Conservation (phyloP, 257 asterid genomes). For the Nemophila menziesii region DNA sequence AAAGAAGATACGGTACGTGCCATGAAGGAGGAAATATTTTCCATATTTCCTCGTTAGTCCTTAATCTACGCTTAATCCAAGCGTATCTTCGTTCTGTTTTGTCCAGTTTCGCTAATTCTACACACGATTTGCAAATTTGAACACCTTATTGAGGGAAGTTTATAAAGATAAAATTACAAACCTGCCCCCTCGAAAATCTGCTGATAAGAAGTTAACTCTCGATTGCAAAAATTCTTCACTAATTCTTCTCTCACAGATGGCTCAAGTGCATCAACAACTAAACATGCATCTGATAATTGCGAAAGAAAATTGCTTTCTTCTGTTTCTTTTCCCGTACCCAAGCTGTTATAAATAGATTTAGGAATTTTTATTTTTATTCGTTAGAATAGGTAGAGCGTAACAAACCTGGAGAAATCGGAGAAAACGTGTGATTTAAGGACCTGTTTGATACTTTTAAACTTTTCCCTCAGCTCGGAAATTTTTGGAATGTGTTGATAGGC, state of each 20-base stretch:
- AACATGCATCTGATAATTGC: slow-evolving; percentile 92
- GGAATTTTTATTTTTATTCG: background rate
- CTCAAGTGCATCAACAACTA: slow-evolving; percentile 97
- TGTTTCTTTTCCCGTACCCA: slow-evolving; percentile 94
- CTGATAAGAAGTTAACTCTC: slow-evolving; percentile 91
- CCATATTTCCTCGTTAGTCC: slow-evolving; percentile 95
- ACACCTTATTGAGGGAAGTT: slow-evolving; percentile 7
- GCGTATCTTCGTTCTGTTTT: slow-evolving; percentile 93
- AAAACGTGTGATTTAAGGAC: slow-evolving; percentile 81
- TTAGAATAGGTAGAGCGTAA: slow-evolving; percentile 1
- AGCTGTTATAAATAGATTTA: slow-evolving; percentile 34
- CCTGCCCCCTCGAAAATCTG: slow-evolving; percentile 99
- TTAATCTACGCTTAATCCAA: slow-evolving; percentile 89
- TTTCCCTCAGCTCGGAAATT: slow-evolving; percentile 88
- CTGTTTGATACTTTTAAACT: slow-evolving; percentile 91
- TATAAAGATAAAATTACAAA: slow-evolving; percentile 20
- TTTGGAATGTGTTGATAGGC: slow-evolving; percentile 87
- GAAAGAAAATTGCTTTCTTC: slow-evolving; percentile 79
- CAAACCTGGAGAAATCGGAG: slow-evolving; percentile 91
- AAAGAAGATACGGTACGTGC: slow-evolving; percentile 88
- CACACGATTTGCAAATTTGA: slow-evolving; percentile 14
- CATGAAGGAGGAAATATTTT: slow-evolving; percentile 83
- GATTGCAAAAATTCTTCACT: slow-evolving; percentile 73
- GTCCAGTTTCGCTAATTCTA: slow-evolving; percentile 87
- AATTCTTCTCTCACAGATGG: slow-evolving; percentile 97